Conservation (phyloP, 2,329 filamentous ascomycete genomes). For the Phialophora verrucosa region DNA sequence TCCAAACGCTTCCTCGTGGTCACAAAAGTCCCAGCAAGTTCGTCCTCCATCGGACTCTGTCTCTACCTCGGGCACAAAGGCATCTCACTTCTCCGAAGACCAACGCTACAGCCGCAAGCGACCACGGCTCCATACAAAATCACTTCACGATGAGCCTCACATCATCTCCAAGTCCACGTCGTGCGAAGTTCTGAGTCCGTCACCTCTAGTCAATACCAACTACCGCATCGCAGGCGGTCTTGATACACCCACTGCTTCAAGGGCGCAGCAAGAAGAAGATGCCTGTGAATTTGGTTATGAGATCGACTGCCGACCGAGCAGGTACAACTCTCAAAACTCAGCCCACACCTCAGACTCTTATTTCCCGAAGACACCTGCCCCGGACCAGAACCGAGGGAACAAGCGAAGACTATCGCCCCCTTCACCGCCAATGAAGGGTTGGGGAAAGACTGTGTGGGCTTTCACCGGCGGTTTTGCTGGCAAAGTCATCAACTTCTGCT, state of each 20-base stretch:
- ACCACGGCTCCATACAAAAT: slow-evolving; percentile 18
- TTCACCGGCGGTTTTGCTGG: slow-evolving; percentile 57
- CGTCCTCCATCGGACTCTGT: slow-evolving; percentile 12
- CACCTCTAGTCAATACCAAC: slow-evolving; percentile 48
- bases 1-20: slow-evolving; percentile 7
- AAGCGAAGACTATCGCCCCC: slow-evolving; percentile 24
- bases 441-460: slow-evolving; percentile 51
- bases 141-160: neutral
- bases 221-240: slow-evolving; percentile 48
- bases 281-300: slow-evolving; percentile 42
- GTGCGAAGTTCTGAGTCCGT: slow-evolving; percentile 41
- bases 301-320: slow-evolving; percentile 51
- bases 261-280: slow-evolving; percentile 37
- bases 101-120: slow-evolving; percentile 24
- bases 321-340: slow-evolving; percentile 47
- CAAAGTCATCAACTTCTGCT: slow-evolving; percentile 86
- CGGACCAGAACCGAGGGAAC: slow-evolving; percentile 5
- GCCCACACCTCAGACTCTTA: slow-evolving; percentile 36
- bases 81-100: neutral
- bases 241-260: slow-evolving; percentile 42
- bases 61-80: neutral
- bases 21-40: neutral
- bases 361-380: slow-evolving; percentile 29
- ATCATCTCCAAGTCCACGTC: neutral
- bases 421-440: slow-evolving; percentile 39